Percentiles rank a stretch among this genome's conserved stretches.
Evolutionary conservation across 345 rosid species (phyloP).

Genomic region (Euphorbia pulcherrima): DNA sequence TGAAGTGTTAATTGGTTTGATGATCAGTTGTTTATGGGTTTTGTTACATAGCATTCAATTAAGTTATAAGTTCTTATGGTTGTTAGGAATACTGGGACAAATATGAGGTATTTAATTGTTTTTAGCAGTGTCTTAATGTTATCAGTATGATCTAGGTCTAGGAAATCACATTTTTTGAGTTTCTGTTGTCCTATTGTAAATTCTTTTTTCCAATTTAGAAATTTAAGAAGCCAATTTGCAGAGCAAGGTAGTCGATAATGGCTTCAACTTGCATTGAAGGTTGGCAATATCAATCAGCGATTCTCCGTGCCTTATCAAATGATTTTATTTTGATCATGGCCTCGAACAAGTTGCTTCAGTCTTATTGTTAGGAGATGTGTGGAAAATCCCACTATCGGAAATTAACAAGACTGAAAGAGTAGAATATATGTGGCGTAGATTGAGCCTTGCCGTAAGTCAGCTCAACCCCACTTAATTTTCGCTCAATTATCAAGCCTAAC

Average conservation of each 20-base stretch:
- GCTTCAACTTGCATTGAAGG: conserved; percentile 70
- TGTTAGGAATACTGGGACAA: background rate
- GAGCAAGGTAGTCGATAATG: conserved; percentile 60
- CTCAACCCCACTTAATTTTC: too few species aligned
- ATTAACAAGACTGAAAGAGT: too few species aligned
- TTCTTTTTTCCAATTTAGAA: too few species aligned
- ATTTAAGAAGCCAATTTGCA: conserved; percentile 55
- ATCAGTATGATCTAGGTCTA: background rate
- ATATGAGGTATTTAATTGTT: background rate
- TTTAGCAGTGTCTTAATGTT: too few species aligned
- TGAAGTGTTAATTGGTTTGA: too few species aligned
- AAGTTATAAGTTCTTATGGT: background rate
- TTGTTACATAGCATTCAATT: background rate
- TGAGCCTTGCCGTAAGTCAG: too few species aligned
- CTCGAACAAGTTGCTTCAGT: conserved; percentile 70
- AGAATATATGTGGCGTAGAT: too few species aligned
- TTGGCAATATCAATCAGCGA: conserved; percentile 53
- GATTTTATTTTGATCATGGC: conserved; percentile 49
- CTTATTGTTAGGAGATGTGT: too few species aligned
- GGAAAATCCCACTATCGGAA: too few species aligned
- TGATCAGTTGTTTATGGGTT: too few species aligned
- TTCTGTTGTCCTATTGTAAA: background rate
- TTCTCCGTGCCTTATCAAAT: conserved; percentile 71
- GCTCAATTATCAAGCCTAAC: too few species aligned
- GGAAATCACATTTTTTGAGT: background rate